Evolutionary conservation across 257 asterid genomes (phyloP), one percentile per base, ranked within the genome.

Genomic region (Nemophila menziesii): DNA sequence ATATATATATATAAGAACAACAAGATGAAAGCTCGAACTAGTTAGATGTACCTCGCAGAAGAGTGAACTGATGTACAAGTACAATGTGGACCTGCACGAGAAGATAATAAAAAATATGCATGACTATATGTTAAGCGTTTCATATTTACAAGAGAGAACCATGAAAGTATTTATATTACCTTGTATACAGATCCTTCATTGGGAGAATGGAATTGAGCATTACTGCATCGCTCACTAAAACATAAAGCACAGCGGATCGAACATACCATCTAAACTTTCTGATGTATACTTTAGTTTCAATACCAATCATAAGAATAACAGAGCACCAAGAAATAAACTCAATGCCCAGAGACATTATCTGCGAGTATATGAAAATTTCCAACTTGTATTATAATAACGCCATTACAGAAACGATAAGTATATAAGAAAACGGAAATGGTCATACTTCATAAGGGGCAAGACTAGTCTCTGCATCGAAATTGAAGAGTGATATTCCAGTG

Each of bases 211-310:
- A 66, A 61, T 60, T 74, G 49, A 72, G 62, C 64, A 79, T 43
- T 44, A 86, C 97, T 43, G 75, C 85, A 61, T 82, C 92, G 61
- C 78, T 87, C 8, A 77, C 83, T 50, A 77, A 60, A 21, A 67
- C 75, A 72, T 82, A 82, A 17, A 82, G 34, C 19, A 77, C 20
- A 48, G 80, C 94, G 20, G 79, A 79, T 66, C 94, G 75, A 58
- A 79, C 74, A 62, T 66, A 79, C 97, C 97, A 86, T 50, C 93
- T 69, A 66, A 80, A 64, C 64, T 86, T 87, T 51, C 59, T 56
- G 63, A 86, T 71, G 44, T 86, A 86, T 51, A 70, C 58, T 56
- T 67, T 77, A 43, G 85, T 74, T 69, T 86, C 97, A 19, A 65
- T 41, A 20, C 69, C 59, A 57, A 79, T 64, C 93, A 82, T 60